Evolutionary conservation across 1,139 yeast genomes (phyloP).

Genomic region (Ogataea hybrid): DNA sequence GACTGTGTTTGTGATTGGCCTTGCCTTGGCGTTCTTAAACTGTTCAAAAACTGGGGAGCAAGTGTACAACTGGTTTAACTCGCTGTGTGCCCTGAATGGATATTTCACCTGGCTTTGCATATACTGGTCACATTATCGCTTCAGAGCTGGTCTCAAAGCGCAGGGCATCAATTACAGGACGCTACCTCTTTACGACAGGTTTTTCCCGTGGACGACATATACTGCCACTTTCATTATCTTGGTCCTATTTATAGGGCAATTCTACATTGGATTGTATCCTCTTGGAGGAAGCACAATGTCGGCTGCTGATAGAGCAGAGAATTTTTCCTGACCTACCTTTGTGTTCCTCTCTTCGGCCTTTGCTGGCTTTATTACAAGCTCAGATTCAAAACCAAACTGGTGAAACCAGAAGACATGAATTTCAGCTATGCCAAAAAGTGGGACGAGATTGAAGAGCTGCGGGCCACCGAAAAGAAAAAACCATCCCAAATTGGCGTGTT

Average conservation of each 20-base stretch:
- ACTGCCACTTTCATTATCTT: conserved; percentile 20
- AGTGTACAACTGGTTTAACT: conserved; percentile 58
- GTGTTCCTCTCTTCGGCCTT: conserved; percentile 21
- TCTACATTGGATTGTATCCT: conserved; percentile 24
- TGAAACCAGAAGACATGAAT: conserved; percentile 21
- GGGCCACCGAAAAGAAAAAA: conserved; percentile 14
- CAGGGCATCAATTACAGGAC: conserved; percentile 23
- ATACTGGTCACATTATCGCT: conserved; percentile 47
- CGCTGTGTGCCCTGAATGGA: conserved; percentile 53
- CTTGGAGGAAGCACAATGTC: conserved; percentile 16
- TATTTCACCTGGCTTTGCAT: conserved; percentile 56
- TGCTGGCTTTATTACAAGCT: conserved; percentile 23
- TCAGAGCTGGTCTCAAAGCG: conserved; percentile 38
- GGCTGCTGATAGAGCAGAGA: conserved; percentile 18
- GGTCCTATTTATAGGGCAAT: conserved; percentile 20
- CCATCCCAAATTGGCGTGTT: conserved; percentile 12
- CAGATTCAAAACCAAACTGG: conserved; percentile 15
- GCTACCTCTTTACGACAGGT: conserved; percentile 21
- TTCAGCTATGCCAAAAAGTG: conserved; percentile 22
- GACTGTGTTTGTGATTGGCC: conserved; percentile 42
- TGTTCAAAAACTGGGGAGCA: conserved; percentile 40
- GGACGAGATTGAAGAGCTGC: conserved; percentile 21
- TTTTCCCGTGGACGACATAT: conserved; percentile 27
- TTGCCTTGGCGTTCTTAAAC: conserved; percentile 48
- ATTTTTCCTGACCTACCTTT: conserved; percentile 23